Percentiles rank a stretch among this genome's conserved stretches.
These are phyloP conservation scores for Aspergillus taichungensis DNA, from an alignment of 495 filamentous ascomycete species.

Conservation along the genomic window DNA sequence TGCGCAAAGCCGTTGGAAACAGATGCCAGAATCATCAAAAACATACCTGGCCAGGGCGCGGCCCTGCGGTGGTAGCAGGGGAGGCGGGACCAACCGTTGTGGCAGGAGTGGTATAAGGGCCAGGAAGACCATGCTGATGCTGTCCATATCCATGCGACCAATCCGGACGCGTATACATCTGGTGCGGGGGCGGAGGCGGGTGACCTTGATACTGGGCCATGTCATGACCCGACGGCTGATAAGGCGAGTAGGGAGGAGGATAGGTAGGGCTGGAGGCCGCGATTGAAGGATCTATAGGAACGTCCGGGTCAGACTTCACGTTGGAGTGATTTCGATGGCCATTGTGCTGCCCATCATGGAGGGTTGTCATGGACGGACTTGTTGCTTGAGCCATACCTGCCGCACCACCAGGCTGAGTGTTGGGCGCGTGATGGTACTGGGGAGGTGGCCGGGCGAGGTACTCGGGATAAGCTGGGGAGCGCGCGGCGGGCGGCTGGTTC, in stretches of 20 bases:
- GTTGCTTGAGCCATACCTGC: slow-evolving; percentile 95
- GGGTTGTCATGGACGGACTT: slow-evolving; percentile 87
- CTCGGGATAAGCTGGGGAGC: slow-evolving; percentile 72
- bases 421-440: slow-evolving; percentile 60
- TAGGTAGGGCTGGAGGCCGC: slow-evolving; percentile 88
- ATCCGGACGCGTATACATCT: slow-evolving; percentile 73
- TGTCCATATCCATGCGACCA: slow-evolving; percentile 70
- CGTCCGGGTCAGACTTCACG: slow-evolving; percentile 86
- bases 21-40: slow-evolving; percentile 32
- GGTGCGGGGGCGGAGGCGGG: slow-evolving; percentile 45
- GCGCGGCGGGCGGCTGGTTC: slow-evolving; percentile 62
- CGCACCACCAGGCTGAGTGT: slow-evolving; percentile 63
- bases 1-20: slow-evolving; percentile 23
- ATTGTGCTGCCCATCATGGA: slow-evolving; percentile 65
- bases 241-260: slow-evolving; percentile 75
- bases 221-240: slow-evolving; percentile 70
- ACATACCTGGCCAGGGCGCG: slow-evolving; percentile 68
- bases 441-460: slow-evolving; percentile 51
- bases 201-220: slow-evolving; percentile 62
- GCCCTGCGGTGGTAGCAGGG: slow-evolving; percentile 50
- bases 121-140: slow-evolving; percentile 53
- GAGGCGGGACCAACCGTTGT: slow-evolving; percentile 51
- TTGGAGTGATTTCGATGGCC: slow-evolving; percentile 53
- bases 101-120: slow-evolving; percentile 52
- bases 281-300: slow-evolving; percentile 98